phyloP scores from a whole-genome alignment of 2,329 filamentous ascomycete species.

The Diaporthe caulivora region DNA sequence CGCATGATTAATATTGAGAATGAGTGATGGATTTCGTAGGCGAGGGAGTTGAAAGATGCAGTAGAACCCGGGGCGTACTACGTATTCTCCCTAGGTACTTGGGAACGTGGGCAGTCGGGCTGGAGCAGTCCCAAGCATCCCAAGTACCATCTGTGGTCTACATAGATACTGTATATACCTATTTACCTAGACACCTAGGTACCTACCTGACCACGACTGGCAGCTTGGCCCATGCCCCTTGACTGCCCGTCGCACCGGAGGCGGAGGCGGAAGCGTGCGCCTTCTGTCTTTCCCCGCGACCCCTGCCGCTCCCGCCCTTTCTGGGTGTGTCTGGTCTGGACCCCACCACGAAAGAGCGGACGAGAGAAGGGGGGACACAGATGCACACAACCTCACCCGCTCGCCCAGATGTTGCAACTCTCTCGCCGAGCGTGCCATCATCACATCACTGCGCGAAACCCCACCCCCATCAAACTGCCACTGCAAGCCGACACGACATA shows the following conservation, averaged over 20 bases:
- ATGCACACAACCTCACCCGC: no score
- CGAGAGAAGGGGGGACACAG: conserved; percentile 5
- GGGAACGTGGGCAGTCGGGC: conserved; percentile 12
- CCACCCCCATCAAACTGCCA: not conserved
- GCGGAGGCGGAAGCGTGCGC: conserved; percentile 4
- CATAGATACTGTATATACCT: no score
- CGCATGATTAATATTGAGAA: not conserved
- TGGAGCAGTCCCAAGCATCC: not conserved
- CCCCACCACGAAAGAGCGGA: conserved; percentile 36
- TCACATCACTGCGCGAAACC: conserved; percentile 14
- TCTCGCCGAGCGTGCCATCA: conserved; percentile 20
- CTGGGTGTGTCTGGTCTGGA: conserved; percentile 18
- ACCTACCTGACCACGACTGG: not conserved
- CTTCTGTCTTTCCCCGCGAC: conserved; percentile 18
- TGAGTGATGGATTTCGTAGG: not conserved
- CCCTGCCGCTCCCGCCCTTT: conserved; percentile 32
- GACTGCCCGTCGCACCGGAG: not conserved
- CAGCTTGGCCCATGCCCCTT: conserved; percentile 7
- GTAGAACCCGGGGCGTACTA: no score
- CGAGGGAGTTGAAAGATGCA: no score
- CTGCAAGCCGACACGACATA: conserved; percentile 6
- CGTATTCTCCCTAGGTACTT: no score
- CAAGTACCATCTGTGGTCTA: no score
- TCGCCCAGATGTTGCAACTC: not conserved
- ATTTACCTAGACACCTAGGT: not conserved